Evolutionary conservation across 257 asterid species (phyloP), one percentile per base, ranked within the genome.

Genomic region (Nicotiana tabacum): DNA sequence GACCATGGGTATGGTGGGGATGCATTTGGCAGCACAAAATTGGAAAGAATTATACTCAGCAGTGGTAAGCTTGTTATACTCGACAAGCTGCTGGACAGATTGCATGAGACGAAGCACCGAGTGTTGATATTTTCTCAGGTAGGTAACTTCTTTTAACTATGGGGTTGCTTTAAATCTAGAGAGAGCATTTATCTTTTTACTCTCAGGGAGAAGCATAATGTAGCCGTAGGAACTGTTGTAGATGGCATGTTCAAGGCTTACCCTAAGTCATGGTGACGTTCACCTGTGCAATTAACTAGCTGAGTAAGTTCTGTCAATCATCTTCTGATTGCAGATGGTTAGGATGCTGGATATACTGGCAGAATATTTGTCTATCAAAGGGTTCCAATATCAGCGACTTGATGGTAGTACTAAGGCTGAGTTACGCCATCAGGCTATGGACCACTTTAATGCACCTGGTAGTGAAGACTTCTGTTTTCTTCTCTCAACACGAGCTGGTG

Each of bases 1-100:
- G 99, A 96, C 90, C 98, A 94, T 89, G 99, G 99, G 86, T 96
- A 96, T 89, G 99, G 99, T 66, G 99, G 99, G 87, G 97, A 96
- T 82, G 89, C 96, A 57, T 87, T 91, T 62, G 98, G 98, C 33
- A 94, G 99, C 89, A 81, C 92, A 57, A 96, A 94, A 87, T 83
- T 96, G 85, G 99, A 96, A 88, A 89, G 99, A 77, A 86, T 94
- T 58, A 94, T 94, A 85, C 90, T 96, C 70, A 96, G 99, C 88
- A 96, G 99, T 57, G 98, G 99, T 84, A 96, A 96, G 95, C 91
- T 94, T 85, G 98, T 94, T 78, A 88, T 96, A 85, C 95, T 96
- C 55, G 98, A 96, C 88, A 96, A 96, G 88, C 92, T 96, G 88
- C 94, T 96, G 11, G 81, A 87, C 78, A 94, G 98, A 85, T 88